Base-by-base conservation (phyloP, 176 grass and related monocot species). In the Rhynchospora tenuis region DNA sequence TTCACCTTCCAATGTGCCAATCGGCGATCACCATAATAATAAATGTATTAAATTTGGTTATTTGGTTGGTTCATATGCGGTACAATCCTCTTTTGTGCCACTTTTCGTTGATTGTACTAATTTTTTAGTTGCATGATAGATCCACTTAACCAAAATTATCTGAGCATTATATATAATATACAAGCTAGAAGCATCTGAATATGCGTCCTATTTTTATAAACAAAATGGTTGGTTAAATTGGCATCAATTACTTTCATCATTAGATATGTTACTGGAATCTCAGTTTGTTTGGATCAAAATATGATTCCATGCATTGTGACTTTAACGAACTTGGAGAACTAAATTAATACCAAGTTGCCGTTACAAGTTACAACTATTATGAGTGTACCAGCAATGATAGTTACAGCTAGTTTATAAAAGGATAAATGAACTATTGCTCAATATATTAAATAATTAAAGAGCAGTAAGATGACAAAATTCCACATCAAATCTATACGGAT, bases 161-260 rank as follows among this genome's bases (percentile, higher is more conserved):
- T 24, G n/a, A 48, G 22, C 44, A 26, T 76, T 44, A 29, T 50
- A 50, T 26, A 23, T 2, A 9, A 11, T 24, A 11, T 24, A 22
- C 59, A 24, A 62, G 62, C 46, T 9, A 52, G 31, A 24, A 28
- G 45, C 12, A 75, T 75, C 72, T 54, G 24, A 23, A 75, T 55
- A 46, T n/a, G 42, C 44, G 31, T 71, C 9, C 7, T 22, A 19
- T 33, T 71, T 71, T 70, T 20, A 15, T 76, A 76, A 76, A 51
- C 12, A 27, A 74, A 26, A 29, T 22, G 28, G 29, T 70, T 59
- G 59, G 27, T 67, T 65, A 81, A 82, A 67, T 82, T 64, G 42
- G 80, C 43, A 82, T 67, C 80, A 65, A 82, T 67, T 63, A 70
- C 16, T 60, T 82, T 33, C 43, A 82, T 82, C n/a, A 82, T 82